Evolutionary conservation across 306 rosid species (phyloP), one percentile per base, ranked within the genome.

Genomic region (Sindora glabra): DNA sequence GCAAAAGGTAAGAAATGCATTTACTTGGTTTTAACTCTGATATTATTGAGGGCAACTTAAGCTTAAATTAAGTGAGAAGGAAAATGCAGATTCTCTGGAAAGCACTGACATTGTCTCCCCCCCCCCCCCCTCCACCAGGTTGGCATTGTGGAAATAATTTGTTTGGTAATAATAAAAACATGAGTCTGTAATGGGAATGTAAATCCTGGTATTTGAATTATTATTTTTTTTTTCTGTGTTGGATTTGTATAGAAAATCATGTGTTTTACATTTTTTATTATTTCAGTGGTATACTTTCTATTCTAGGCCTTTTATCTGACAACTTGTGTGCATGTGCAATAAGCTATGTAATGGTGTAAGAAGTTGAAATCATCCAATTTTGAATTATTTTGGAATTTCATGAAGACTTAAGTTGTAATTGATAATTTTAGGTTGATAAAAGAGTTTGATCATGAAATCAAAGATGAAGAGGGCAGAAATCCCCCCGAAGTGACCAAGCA

Each of bases 401-500:
- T 72, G 46, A 63, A 41, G 19, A 9, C 59, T 55, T 56, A 25
- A 49, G 38, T 55, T 72, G 10, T 41, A 39, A 34, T 45, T 47
- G 25, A 26, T 64, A 66, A 21, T 59, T 64, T 68, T 85, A 94
- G 99, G 68, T 72, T 89, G 76, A 82, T 94, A 41, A 94, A 89
- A 79, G 99, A 94, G 74, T 86, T 81, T 75, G 99, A 94, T 70
- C 90, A 94, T 49, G 96, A 89, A 79, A 58, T 84, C 64, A 94
- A 94, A 77, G 99, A 94, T 17, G 99, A 77, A 68, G 99, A 85
- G 73, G 83, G 79, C 48, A 78, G 72, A 76, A 89, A 84, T 80
- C 68, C 99, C 53, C 81, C 86, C 33, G 97, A 94, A 47, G 89
- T 81, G 85, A 86, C 78, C 70, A 94, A 89, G 83, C 99, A 89